These are phyloP conservation scores for Ceriops decandra DNA, from an alignment of 345 rosid species.

Conservation along the genomic window DNA sequence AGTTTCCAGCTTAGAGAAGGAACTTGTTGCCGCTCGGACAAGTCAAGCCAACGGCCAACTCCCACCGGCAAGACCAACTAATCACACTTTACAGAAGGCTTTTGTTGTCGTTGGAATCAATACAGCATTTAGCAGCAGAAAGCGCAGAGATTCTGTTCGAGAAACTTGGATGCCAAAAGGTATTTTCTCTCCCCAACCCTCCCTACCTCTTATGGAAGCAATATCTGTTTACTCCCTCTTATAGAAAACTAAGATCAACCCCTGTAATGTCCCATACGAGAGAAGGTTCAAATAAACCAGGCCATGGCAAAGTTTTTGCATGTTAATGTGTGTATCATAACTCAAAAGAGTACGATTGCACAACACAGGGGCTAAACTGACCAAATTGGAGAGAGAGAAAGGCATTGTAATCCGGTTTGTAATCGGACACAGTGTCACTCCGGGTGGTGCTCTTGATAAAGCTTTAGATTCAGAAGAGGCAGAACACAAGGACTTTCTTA, in stretches of 20 bases:
- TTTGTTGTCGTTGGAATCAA: conserved; percentile 83
- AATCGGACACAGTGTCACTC: conserved; percentile 79
- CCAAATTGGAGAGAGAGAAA: conserved; percentile 70
- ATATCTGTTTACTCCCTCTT: not conserved
- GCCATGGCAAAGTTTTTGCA: too few species aligned
- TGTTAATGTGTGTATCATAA: too few species aligned
- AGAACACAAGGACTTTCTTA: conserved; percentile 62
- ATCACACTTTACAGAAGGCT: conserved; percentile 52
- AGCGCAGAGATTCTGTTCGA: conserved; percentile 29
- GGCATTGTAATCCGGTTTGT: conserved; percentile 87
- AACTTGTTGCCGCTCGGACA: conserved; percentile 46
- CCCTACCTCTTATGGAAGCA: too few species aligned
- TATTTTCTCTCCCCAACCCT: not conserved
- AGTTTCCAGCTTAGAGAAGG: conserved; percentile 63
- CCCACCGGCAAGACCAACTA: conserved; percentile 23
- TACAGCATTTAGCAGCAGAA: conserved; percentile 88
- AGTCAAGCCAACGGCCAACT: conserved; percentile 22
- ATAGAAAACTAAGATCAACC: too few species aligned
- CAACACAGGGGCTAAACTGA: too few species aligned
- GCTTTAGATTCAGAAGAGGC: conserved; percentile 65
- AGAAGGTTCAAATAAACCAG: too few species aligned
- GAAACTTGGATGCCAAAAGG: not conserved
- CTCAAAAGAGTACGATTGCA: too few species aligned
- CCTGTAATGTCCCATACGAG: too few species aligned
- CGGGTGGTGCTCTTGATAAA: conserved; percentile 76